Evolutionary conservation across 2,329 filamentous ascomycete species (phyloP), one percentile per base, ranked within the genome.

Genomic region (Penicillium sp.): DNA sequence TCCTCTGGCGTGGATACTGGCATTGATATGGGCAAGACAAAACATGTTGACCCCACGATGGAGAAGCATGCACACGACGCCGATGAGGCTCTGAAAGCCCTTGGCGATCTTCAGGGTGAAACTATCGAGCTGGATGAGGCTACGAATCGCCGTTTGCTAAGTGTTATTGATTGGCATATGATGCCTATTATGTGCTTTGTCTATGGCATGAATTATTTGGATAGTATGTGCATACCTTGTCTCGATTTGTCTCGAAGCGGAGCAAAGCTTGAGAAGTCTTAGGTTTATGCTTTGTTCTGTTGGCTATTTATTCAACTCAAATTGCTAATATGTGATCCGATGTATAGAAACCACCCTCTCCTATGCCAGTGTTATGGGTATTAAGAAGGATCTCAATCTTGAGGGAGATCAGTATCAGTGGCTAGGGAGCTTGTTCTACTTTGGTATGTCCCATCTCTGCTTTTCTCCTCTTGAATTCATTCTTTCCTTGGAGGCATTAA

Each of bases 131-230:
- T 86, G 35, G 82, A 82, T 52, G 81, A 81, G 60, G 79, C 78
- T 45, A 84, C 82, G 24, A 85, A 84, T 61, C 82, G 79, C 60
- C 74, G 82, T n/a, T 66, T 89, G 16, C 66, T 88, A n/a, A 73
- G 78, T 18, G 82, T 77, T 51, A 87, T 88, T 57, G 86, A 89
- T 68, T 81, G 77, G 79, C 81, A 85, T 65, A 71, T 85, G 60
- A 83, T 86, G 79, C 84, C 83, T 0, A 72, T 85, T 60, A 76
- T 86, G 65, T 85, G 82, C 56, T 64, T 82, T 31, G 76, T 85
- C 5, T 85, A 86, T 61, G 81, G 81, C 1, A 73, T 85, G 64
- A 83, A 85, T 61, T 85, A 79, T 65, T 72, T 86, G 7, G 82
- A 79, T 59, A 80, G 74, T 77, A 71, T 39, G 72, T 44, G 35